A percentile compares a stretch with the other conserved stretches of the same genome.
These are phyloP conservation scores for Kodamaea fungicola DNA, from an alignment of 1,139 yeast genomes.

Conservation along the genomic window DNA sequence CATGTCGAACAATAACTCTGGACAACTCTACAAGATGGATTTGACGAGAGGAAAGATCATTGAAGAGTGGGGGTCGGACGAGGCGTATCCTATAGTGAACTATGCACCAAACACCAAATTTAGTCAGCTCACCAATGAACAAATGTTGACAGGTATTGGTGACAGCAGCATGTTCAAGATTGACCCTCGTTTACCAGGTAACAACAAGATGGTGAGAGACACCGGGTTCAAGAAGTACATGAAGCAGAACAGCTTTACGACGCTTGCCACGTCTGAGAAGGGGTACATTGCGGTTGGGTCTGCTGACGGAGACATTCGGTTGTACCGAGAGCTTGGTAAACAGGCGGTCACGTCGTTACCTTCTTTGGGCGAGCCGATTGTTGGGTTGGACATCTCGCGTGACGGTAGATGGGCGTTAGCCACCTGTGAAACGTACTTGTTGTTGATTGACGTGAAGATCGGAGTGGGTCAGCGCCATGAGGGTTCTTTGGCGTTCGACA, in stretches of 20 bases:
- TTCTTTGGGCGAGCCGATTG: constrained; percentile 72
- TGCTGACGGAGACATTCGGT: constrained; percentile 67
- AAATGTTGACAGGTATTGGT: constrained; percentile 69
- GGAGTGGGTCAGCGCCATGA: constrained; percentile 56
- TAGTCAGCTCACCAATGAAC: constrained; percentile 69
- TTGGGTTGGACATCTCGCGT: constrained; percentile 66
- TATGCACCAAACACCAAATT: constrained; percentile 72
- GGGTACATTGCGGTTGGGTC: constrained; percentile 81
- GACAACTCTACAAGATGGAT: constrained; percentile 67
- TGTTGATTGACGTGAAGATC: constrained; percentile 64
- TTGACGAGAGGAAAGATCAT: constrained; percentile 73
- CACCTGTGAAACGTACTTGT: constrained; percentile 67
- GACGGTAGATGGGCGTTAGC: constrained; percentile 84
- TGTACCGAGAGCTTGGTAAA: constrained; percentile 67
- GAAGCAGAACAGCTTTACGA: constrained; percentile 53
- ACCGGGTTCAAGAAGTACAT: constrained; percentile 35
- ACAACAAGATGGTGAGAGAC: constrained; percentile 50
- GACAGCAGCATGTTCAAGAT: constrained; percentile 62
- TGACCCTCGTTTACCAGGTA: constrained; percentile 68
- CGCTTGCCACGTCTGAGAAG: constrained; percentile 66
- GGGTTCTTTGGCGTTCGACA: constrained; percentile 62
- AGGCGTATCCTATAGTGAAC: constrained; percentile 43
- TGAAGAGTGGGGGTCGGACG: constrained; percentile 70
- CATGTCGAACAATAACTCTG: constrained; percentile 48
- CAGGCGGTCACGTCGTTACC: constrained; percentile 78